phyloP scores from a whole-genome alignment of 768 basidiomycete species.

The Pulveroboletus sp. region DNA sequence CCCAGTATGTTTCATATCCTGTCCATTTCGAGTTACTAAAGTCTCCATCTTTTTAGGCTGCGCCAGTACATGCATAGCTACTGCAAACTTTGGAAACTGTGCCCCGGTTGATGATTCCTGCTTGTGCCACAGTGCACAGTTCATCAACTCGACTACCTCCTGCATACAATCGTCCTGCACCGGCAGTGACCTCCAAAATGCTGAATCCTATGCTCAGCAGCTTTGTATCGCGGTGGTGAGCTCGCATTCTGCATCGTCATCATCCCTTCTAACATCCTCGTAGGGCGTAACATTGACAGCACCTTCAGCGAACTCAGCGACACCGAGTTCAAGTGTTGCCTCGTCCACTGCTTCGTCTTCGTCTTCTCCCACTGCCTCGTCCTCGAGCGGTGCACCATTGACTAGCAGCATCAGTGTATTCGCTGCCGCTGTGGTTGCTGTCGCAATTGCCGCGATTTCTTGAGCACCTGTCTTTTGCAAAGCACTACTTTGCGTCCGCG shows the following conservation, averaged over 20 bases:
- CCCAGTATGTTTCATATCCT: constrained; percentile 17
- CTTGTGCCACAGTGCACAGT: constrained; percentile 47
- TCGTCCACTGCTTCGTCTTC: not conserved
- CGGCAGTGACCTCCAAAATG: constrained; percentile 40
- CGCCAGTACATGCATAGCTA: constrained; percentile 43
- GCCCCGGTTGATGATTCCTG: constrained; percentile 47
- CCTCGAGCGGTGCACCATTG: constrained; percentile 6
- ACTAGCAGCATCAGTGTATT: constrained; percentile 8
- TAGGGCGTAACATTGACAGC: constrained; percentile 51
- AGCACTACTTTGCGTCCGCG: not conserved
- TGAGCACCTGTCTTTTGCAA: not conserved
- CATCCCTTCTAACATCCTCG: not conserved
- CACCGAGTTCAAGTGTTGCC: constrained; percentile 2
- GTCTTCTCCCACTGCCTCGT: not conserved
- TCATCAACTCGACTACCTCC: constrained; percentile 40
- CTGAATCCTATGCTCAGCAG: constrained; percentile 37
- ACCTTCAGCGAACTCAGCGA: constrained; percentile 9
- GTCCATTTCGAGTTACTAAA: not conserved
- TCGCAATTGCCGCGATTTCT: constrained; percentile 11
- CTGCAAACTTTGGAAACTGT: constrained; percentile 45
- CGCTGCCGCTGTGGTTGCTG: constrained; percentile 6
- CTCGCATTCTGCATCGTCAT: not conserved
- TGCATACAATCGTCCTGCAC: constrained; percentile 50
- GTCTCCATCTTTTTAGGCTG: constrained; percentile 39
- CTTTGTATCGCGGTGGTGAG: constrained; percentile 50